phyloP scores from a whole-genome alignment of 257 asterid genomes.

The Ballota nigra region DNA sequence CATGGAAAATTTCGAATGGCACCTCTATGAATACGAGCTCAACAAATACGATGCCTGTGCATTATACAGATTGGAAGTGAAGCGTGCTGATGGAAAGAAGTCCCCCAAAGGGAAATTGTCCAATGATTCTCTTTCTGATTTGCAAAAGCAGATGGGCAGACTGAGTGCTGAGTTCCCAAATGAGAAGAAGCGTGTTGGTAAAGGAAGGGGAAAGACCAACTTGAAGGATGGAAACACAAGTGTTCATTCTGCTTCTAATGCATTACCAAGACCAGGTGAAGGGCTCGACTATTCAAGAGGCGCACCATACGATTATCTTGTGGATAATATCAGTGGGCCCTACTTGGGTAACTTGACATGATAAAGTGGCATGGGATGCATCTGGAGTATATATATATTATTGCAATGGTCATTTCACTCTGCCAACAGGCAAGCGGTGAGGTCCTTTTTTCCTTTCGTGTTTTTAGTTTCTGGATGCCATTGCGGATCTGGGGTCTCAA shows the following conservation, averaged over 20 bases:
- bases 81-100: constrained; percentile 72
- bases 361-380: constrained; percentile 3
- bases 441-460: constrained; percentile 3
- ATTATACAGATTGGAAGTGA: constrained; percentile 81
- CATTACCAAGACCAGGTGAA: constrained; percentile 32
- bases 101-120: constrained; percentile 70
- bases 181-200: constrained; percentile 45
- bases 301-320: constrained; percentile 50
- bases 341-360: constrained; percentile 35
- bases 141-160: constrained; percentile 89
- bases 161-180: constrained; percentile 74
- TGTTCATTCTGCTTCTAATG: constrained; percentile 27
- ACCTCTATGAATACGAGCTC: constrained; percentile 83
- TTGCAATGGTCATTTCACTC: constrained; percentile 30
- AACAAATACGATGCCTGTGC: constrained; percentile 68
- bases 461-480: not conserved
- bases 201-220: constrained; percentile 47
- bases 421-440: constrained; percentile 42
- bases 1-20: constrained; percentile 81
- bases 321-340: constrained; percentile 52
- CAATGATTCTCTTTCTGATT: constrained; percentile 72
- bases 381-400: constrained; percentile 37
- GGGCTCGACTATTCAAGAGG: constrained; percentile 43
- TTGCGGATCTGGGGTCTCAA: constrained; percentile 12
- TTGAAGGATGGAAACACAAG: constrained; percentile 34